Evolutionary conservation across 1,284 basidiomycete species (phyloP), one percentile per base, ranked within the genome.

Genomic region (Tetrapyrgos nigripes): DNA sequence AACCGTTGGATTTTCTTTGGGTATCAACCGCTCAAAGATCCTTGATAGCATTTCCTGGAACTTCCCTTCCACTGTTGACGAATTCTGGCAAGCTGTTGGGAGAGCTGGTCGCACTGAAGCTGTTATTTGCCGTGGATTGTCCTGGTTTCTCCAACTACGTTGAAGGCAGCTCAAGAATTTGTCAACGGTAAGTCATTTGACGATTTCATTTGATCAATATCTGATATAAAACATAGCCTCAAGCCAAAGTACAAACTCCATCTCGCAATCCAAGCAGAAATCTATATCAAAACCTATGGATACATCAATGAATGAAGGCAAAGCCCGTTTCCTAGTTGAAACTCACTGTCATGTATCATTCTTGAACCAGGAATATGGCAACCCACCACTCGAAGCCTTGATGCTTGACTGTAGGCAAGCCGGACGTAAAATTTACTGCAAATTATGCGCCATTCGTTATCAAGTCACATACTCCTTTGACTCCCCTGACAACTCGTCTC

Each of bases 1-100:
- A 27, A 56, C 55, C n/a, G 29, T 31, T 40, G 55, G 31, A 11
- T 56, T 56, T 10, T 26, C 29, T 2, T 11, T 37, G 17, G 55
- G 55, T 11, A 31, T 56, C 19, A 56, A 50, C 24, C 26, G 23
- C 9, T 35, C 35, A 26, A 13, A 19, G 14, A 13, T 56, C 4
- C 35, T 56, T n/a, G 55, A 56, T 31, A 40, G 28, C 46, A 50
- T 48, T 17, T 48, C 33, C 6, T 44, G 19, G 4, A 21, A 26
- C 9, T 21, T 33, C 23, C 44, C 53, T 17, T 43, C 37, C 14
- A 49, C 55, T 3, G 10, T 49, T 4, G n/a, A 56, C 13, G 29
- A 21, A 5, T 28, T 29, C 21, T 35, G 33, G 35, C 46, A 56
- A 23, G 17, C 10, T 8, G 17, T 6, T 19, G 54, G 54, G 3